Base-by-base conservation (phyloP, 2,329 filamentous ascomycete genomes). In the Pestalotiopsis sp. region DNA sequence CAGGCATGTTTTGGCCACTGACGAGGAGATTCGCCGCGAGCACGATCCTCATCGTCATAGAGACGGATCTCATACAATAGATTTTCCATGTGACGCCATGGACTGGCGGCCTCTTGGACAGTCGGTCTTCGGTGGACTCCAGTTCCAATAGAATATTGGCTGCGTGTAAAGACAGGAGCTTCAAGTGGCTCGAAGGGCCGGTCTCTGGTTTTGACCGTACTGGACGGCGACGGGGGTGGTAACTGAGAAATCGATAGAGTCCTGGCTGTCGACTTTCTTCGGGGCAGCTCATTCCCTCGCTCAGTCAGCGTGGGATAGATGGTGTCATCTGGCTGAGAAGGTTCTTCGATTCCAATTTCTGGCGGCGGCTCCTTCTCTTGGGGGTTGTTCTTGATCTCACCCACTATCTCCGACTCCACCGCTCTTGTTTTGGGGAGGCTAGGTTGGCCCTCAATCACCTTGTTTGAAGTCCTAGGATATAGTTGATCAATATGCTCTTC, bases 1-100 rank as follows among this genome's bases (percentile, higher is more conserved):
- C 63, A 65, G 13, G 20, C 48, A 38, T 65, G 63, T 17, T 57
- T 65, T 1, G 63, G 48, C 44, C 52, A 65, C 24, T 65, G 63
- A 14, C 63, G 48, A 20, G 63, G 63, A 65, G 40, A 56, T n/a
- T 65, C 63, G 4, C 44, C 48, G 11, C 61, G 61, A 7, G 22
- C 13, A 10, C 40, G 24, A 38, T 65, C 63, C 22, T 65, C 63
- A 40, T 65, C 63, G 11, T 65, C 63, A 17, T 65, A 65, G 6
- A 65, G 63, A 30, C 63, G 40, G 7, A 65, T 65, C 17, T 65
- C 63, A 30, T 65, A 65, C 9, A 65, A 20, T 0, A 65, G 48
- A 2, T 65, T 65, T 14, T 56, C 63, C 63, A 65, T 65, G 30
- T 65, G 63, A 3, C 63, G 22, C 63, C 63, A 65, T 4, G 63